phyloP scores from a whole-genome alignment of 352 stramenopile species.

The Thraustochytrium sp. region DNA sequence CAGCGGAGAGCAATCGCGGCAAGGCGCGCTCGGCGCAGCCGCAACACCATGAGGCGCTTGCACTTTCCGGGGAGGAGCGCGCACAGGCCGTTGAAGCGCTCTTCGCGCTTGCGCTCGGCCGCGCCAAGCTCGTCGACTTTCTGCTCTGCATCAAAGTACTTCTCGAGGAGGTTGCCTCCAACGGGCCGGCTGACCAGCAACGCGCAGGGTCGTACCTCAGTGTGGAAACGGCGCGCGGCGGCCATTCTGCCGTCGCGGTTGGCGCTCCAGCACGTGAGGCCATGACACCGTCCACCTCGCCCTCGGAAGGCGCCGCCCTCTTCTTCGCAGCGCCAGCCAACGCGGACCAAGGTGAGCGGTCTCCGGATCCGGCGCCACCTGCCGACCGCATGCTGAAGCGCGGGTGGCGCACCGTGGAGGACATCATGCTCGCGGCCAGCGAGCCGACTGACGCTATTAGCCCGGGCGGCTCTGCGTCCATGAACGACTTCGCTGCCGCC shows the following conservation, averaged over 20 bases:
- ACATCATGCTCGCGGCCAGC: neutral
- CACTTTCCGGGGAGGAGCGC: neutral
- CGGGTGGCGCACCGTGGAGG: constrained; percentile 18
- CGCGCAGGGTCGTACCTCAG: neutral
- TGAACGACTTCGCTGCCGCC: no score
- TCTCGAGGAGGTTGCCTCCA: neutral
- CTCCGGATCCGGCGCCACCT: neutral
- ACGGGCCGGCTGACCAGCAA: neutral
- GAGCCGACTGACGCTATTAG: no score
- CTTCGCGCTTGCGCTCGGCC: neutral
- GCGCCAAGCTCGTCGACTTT: constrained; percentile 22
- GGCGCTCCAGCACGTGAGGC: neutral
- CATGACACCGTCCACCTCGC: neutral
- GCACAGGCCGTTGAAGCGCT: constrained; percentile 7
- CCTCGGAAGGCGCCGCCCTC: neutral
- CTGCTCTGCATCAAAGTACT: constrained; percentile 29
- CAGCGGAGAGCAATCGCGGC: neutral
- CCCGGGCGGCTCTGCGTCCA: no score
- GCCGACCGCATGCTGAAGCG: constrained; percentile 3
- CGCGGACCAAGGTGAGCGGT: neutral
- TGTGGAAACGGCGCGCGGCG: neutral
- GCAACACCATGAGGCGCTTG: neutral
- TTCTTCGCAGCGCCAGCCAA: neutral
- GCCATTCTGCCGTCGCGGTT: neutral
- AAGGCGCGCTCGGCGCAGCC: neutral